These are phyloP conservation scores for Euphorbia corollata DNA, from an alignment of 441 rosid species.

Conservation along the genomic window DNA sequence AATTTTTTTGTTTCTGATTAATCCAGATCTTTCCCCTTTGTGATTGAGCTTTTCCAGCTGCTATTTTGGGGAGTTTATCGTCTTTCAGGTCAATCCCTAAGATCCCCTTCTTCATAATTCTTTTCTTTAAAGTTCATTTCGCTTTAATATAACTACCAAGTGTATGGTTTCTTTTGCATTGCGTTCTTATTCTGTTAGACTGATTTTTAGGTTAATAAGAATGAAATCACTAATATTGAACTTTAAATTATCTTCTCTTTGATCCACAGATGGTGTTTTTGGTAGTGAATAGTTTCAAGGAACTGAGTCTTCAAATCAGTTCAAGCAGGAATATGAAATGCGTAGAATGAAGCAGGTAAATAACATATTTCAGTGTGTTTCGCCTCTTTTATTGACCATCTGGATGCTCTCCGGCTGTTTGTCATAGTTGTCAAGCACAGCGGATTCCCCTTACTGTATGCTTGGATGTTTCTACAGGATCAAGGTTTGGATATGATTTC, in stretches of 20 bases:
- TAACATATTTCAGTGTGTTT: constrained; percentile 17
- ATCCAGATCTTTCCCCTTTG: constrained; percentile 25
- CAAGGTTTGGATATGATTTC: constrained; percentile 91
- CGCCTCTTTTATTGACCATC: background rate
- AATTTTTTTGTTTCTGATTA: constrained; percentile 21
- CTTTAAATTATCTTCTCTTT: background rate
- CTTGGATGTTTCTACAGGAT: constrained; percentile 43
- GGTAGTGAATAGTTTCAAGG: constrained; percentile 82
- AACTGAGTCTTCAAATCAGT: constrained; percentile 58
- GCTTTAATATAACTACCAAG: too few relatives aligned
- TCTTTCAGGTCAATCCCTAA: too few relatives aligned
- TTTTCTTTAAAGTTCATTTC: too few relatives aligned
- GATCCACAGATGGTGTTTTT: constrained; percentile 54
- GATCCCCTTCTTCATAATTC: too few relatives aligned
- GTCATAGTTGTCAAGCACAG: background rate
- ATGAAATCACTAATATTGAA: too few relatives aligned
- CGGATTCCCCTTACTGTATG: constrained; percentile 1
- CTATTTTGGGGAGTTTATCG: background rate
- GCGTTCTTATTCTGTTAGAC: too few relatives aligned
- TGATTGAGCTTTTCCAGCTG: constrained; percentile 13
- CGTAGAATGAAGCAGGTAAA: constrained; percentile 75
- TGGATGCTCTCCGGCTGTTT: background rate
- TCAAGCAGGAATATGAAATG: constrained; percentile 90
- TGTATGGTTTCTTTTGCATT: too few relatives aligned
- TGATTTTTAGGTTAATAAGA: too few relatives aligned